phyloP scores from a whole-genome alignment of 257 asterid species.

The Solanum chiquidenum region DNA sequence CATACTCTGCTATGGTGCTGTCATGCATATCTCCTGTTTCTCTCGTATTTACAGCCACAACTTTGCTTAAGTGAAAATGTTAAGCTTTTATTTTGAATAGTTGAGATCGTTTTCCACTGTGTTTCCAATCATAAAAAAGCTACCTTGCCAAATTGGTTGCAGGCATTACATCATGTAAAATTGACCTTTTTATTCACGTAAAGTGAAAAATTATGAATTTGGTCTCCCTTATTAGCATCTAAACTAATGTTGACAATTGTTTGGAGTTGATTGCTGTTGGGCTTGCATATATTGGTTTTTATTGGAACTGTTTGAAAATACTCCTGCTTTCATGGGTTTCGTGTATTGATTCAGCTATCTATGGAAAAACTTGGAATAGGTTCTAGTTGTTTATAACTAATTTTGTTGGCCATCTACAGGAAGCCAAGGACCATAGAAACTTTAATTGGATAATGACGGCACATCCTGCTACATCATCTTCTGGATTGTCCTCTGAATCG shows the following conservation, averaged over 20 bases:
- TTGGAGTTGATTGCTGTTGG: neutral
- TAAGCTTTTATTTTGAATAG: neutral
- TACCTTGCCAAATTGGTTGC: neutral
- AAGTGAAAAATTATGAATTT: neutral
- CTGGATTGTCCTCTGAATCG: constrained; percentile 13
- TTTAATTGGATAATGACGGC: constrained; percentile 18
- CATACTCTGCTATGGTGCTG: neutral
- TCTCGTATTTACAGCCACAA: neutral
- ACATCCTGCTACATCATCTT: constrained; percentile 16
- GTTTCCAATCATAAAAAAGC: neutral
- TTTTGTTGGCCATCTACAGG: constrained; percentile 10
- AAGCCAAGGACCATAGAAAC: neutral
- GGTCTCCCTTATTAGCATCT: neutral
- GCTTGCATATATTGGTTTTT: neutral
- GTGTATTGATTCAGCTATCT: neutral
- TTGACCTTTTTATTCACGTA: neutral
- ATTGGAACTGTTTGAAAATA: neutral
- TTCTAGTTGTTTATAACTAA: neutral
- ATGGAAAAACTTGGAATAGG: neutral
- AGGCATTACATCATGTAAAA: neutral
- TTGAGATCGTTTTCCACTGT: neutral
- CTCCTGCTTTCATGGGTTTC: neutral
- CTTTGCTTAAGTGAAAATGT: neutral
- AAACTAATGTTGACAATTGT: neutral
- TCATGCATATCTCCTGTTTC: neutral